Evolutionary conservation across 2,329 filamentous ascomycete genomes (phyloP).

Genomic region (Boeremia exigua): DNA sequence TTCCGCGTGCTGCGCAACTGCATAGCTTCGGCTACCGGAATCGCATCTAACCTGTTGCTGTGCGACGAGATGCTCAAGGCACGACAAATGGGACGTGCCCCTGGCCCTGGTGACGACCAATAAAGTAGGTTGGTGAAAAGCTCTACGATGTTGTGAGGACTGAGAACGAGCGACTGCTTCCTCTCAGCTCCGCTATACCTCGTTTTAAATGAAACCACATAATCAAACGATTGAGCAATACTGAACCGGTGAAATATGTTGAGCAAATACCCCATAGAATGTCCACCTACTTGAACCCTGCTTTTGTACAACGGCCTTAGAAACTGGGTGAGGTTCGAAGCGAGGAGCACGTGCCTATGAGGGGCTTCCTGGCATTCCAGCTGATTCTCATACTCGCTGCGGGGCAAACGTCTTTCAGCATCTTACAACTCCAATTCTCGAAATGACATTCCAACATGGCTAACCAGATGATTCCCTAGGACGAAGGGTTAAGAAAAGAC

Average conservation of each 20-base stretch:
- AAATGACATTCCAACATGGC: too few relatives aligned
- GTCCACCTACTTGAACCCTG: too few relatives aligned
- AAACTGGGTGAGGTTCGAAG: neutral
- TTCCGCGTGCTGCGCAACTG: slow-evolving; percentile 94
- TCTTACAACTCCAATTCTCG: neutral
- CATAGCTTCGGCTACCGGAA: slow-evolving; percentile 91
- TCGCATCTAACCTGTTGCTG: slow-evolving; percentile 91
- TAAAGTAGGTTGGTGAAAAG: neutral
- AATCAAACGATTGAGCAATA: neutral
- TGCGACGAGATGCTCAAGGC: slow-evolving; percentile 98
- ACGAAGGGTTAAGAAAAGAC: neutral
- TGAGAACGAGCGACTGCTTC: neutral
- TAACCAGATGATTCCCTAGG: neutral
- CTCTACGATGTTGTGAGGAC: neutral
- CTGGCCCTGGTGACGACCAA: slow-evolving; percentile 17
- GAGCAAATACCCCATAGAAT: too few relatives aligned
- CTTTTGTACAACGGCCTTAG: too few relatives aligned
- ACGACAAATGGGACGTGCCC: slow-evolving; percentile 76
- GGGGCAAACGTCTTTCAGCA: slow-evolving; percentile 6
- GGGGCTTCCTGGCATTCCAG: too few relatives aligned
- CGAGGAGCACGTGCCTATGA: slow-evolving; percentile 13
- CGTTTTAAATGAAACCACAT: slow-evolving; percentile 1
- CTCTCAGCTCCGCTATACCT: neutral
- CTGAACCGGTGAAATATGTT: too few relatives aligned
- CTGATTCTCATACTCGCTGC: neutral